These are phyloP conservation scores for Aspergillus arachidicola DNA, from an alignment of 2,329 filamentous ascomycete genomes.

Conservation along the genomic window DNA sequence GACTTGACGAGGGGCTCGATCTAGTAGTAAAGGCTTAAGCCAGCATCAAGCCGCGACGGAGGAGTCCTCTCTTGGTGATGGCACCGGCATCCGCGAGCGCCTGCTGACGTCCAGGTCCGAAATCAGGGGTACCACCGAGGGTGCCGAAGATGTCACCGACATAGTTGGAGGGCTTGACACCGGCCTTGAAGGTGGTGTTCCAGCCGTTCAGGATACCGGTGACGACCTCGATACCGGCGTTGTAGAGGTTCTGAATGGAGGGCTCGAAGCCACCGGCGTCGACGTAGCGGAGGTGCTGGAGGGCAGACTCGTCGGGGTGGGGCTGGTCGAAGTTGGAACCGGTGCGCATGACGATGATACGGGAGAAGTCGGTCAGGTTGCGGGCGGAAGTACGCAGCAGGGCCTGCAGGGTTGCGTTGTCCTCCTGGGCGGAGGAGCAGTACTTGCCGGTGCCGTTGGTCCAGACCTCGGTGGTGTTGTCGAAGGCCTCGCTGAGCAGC, in stretches of 20 bases:
- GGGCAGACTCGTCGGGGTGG: constrained; percentile 58
- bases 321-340: constrained; percentile 73
- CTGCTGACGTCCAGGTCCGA: constrained; percentile 47
- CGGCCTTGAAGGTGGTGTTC: constrained; percentile 60
- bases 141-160: constrained; percentile 72
- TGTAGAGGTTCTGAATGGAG: constrained; percentile 67
- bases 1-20: neutral
- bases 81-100: constrained; percentile 1
- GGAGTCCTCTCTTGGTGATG: constrained; percentile 1
- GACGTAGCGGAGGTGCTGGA: constrained; percentile 61
- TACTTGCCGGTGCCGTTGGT: constrained; percentile 70
- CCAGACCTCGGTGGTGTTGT: constrained; percentile 63
- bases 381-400: constrained; percentile 62
- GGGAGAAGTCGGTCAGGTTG: constrained; percentile 64
- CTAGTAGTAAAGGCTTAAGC: neutral
- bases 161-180: constrained; percentile 65
- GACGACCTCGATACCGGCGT: constrained; percentile 66
- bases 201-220: constrained; percentile 64
- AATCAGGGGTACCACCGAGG: constrained; percentile 66
- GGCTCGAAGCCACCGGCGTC: constrained; percentile 67
- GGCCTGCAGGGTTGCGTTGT: constrained; percentile 69
- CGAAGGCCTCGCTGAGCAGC: constrained; percentile 64
- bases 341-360: constrained; percentile 70
- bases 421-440: constrained; percentile 73
- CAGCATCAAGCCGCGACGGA: neutral